Evolutionary conservation across 805 yeast genomes (phyloP).

Genomic region (Cephaloascus albidus): DNA sequence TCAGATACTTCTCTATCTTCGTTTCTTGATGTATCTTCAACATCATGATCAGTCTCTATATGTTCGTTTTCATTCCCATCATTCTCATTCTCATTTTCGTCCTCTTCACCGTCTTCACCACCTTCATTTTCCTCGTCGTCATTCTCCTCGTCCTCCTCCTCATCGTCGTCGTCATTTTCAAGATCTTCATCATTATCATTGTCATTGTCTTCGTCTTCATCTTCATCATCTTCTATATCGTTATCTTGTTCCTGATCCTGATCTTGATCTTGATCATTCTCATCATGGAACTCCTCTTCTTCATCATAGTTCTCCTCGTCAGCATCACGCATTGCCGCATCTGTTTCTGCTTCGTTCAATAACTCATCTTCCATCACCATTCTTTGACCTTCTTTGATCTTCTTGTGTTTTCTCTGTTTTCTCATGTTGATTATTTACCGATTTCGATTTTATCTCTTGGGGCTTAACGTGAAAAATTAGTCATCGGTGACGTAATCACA

Average conservation of each 20-base stretch:
- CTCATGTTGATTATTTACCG: not conserved
- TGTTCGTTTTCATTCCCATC: conserved; percentile 11
- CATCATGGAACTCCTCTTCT: conserved; percentile 8
- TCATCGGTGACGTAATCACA: no score
- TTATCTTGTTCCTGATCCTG: conserved; percentile 10
- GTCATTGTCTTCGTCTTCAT: conserved; percentile 13
- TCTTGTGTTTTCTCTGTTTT: not conserved
- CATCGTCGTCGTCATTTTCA: conserved; percentile 15
- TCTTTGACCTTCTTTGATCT: not conserved
- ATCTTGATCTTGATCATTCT: conserved; percentile 5
- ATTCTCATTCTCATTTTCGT: conserved; percentile 6
- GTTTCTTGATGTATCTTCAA: conserved; percentile 1
- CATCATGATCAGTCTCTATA: conserved; percentile 7
- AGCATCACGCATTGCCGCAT: conserved; percentile 9
- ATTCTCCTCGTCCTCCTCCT: conserved; percentile 16
- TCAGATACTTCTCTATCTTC: conserved; percentile 2
- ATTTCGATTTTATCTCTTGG: not conserved
- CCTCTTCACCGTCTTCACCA: conserved; percentile 12
- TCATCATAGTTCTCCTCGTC: conserved; percentile 6
- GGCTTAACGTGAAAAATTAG: no score
- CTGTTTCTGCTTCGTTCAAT: conserved; percentile 11
- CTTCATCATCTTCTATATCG: conserved; percentile 12
- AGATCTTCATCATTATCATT: conserved; percentile 13
- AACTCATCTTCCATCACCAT: conserved; percentile 17
- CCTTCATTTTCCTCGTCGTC: conserved; percentile 15